Conservation (phyloP, 169 alveolate genomes). For the Toxoplasma gondii region DNA sequence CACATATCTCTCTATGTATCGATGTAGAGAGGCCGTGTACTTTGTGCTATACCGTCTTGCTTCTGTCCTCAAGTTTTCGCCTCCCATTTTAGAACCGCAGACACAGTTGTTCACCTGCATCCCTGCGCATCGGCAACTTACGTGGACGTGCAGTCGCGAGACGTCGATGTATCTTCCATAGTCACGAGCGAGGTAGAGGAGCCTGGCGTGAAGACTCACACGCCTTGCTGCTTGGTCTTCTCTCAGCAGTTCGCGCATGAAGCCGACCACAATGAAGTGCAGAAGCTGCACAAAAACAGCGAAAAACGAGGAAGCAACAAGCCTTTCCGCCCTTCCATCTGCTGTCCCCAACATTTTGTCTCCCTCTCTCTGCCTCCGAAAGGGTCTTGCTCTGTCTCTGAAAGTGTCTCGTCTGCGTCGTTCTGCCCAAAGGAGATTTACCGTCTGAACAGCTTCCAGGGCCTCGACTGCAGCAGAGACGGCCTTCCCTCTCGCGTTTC, state of each 20-base stretch:
- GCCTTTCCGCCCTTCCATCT: neutral
- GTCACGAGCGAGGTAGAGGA: constrained; percentile 21
- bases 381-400: no score
- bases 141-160: constrained; percentile 9
- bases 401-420: neutral
- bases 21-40: no score
- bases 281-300: neutral
- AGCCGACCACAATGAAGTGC: neutral
- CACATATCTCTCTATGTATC: no score
- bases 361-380: neutral
- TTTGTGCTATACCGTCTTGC: no score
- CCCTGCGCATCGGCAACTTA: neutral
- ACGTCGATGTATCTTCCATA: neutral
- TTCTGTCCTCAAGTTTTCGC: no score
- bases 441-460: neutral
- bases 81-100: no score
- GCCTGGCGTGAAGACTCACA: neutral
- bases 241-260: neutral
- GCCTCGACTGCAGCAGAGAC: constrained; percentile 3
- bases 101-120: no score
- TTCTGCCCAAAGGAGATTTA: neutral
- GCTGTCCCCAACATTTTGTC: neutral
- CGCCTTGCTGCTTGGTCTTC: neutral
- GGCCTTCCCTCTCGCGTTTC: neutral
- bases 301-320: neutral